Conservation (phyloP, 2,329 filamentous ascomycete species). For the Chrysoporthe puriensis region DNA sequence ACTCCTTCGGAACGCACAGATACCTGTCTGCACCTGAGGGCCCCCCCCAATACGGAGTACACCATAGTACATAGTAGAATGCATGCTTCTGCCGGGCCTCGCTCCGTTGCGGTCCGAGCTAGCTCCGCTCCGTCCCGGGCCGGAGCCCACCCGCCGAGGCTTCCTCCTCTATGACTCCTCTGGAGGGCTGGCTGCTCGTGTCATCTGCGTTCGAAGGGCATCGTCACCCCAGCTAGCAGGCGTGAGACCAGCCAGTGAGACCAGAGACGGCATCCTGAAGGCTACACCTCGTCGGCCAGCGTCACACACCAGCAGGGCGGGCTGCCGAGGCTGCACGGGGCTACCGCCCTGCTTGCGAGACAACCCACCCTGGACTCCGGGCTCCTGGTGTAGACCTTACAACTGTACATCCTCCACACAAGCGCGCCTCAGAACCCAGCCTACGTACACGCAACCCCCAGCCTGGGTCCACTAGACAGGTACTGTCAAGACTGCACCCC, state of each 20-base stretch:
- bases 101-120: not conserved
- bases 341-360: not conserved
- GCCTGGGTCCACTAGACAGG: not conserved
- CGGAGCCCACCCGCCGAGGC: constrained; percentile 4
- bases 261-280: not conserved
- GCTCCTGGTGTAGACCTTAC: not conserved
- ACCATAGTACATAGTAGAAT: too few species aligned
- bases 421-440: too few species aligned
- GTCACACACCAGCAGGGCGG: too few species aligned
- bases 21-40: too few species aligned
- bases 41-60: too few species aligned
- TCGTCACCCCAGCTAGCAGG: not conserved
- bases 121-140: constrained; percentile 24
- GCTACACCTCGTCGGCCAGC: not conserved
- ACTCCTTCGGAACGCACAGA: too few species aligned
- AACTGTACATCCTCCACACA: not conserved
- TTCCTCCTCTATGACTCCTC: not conserved
- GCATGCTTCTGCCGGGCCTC: too few species aligned
- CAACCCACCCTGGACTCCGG: not conserved
- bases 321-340: not conserved
- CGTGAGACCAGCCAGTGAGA: not conserved
- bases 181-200: not conserved
- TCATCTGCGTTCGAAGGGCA: not conserved
- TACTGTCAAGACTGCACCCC: not conserved
- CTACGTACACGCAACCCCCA: not conserved